These are phyloP conservation scores for Ampelocalamus luodianensis DNA, from an alignment of 176 grass and related monocot genomes.

Conservation along the genomic window DNA sequence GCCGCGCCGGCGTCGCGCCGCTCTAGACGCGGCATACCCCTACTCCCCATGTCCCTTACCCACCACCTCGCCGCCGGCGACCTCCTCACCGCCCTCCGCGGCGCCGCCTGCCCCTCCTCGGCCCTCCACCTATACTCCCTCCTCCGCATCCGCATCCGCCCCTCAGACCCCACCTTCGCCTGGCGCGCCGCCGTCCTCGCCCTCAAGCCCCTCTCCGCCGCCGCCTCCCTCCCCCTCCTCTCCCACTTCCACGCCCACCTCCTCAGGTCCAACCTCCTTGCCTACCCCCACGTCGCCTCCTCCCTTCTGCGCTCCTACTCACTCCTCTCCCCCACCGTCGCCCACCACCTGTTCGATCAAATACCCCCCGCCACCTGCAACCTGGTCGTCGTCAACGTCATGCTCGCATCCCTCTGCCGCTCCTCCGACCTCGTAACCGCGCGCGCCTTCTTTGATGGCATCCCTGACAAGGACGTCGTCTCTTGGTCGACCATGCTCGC, in stretches of 20 bases:
- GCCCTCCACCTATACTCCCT: conserved; percentile 40
- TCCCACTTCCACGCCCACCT: conserved; percentile 59
- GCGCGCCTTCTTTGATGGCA: conserved; percentile 48
- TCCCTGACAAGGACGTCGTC: conserved; percentile 51
- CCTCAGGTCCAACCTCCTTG: conserved; percentile 53
- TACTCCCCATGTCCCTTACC: conserved; percentile 27
- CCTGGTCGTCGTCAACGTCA: conserved; percentile 52
- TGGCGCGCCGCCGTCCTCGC: conserved; percentile 49
- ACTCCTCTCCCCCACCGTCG: conserved; percentile 1
- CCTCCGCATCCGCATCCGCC: conserved; percentile 15
- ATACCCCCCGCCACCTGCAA: conserved; percentile 48
- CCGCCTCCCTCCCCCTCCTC: conserved; percentile 40
- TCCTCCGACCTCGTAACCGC: conserved; percentile 41
- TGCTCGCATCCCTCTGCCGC: conserved; percentile 52
- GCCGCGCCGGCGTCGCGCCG: background rate
- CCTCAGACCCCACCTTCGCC: conserved; percentile 22
- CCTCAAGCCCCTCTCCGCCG: conserved; percentile 46
- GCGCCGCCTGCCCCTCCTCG: background rate
- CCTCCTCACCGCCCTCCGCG: conserved; percentile 38
- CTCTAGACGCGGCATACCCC: background rate
- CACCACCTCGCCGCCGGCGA: conserved; percentile 21
- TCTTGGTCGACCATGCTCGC: conserved; percentile 63
- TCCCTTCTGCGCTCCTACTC: conserved; percentile 32
- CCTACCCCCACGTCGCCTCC: conserved; percentile 40
- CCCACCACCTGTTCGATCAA: conserved; percentile 62